Percentiles rank a stretch among this genome's conserved stretches.
Evolutionary conservation across 2,329 filamentous ascomycete genomes (phyloP).

Genomic region (Ophiostoma piceae): DNA sequence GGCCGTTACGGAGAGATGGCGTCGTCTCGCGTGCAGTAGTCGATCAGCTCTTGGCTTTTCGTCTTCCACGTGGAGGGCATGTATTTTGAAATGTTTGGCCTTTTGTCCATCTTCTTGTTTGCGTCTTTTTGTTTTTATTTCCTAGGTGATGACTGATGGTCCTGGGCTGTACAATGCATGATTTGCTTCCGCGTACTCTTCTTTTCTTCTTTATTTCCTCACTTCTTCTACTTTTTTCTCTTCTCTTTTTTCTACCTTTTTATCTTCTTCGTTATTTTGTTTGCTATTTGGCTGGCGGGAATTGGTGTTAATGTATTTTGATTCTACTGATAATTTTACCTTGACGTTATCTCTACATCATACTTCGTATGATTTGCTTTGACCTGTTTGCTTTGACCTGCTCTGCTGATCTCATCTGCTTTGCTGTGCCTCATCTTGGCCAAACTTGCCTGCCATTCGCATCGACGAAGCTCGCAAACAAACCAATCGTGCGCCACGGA

Average conservation of each 20-base stretch:
- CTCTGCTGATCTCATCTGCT: background rate
- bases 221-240: background rate
- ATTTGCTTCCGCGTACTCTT: constrained; percentile 2
- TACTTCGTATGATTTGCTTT: background rate
- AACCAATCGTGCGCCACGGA: background rate
- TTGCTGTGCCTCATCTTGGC: background rate
- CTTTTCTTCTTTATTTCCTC: background rate
- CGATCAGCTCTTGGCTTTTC: background rate
- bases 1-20: constrained; percentile 95
- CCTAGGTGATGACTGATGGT: background rate
- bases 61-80: background rate
- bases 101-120: background rate
- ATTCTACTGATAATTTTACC: background rate
- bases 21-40: constrained; percentile 26
- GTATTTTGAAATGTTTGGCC: background rate
- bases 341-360: background rate
- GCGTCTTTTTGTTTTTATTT: background rate
- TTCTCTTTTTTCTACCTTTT: background rate
- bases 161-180: constrained; percentile 2
- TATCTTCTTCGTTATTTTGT: constrained; percentile 7
- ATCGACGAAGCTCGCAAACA: background rate
- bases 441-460: background rate
- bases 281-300: constrained; percentile 12
- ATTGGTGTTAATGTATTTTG: constrained; percentile 7
- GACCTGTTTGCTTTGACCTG: background rate